Evolutionary conservation across 75 land plant species (phyloP), one percentile per base, ranked within the genome.

Genomic region (Ceratopteris richardii): DNA sequence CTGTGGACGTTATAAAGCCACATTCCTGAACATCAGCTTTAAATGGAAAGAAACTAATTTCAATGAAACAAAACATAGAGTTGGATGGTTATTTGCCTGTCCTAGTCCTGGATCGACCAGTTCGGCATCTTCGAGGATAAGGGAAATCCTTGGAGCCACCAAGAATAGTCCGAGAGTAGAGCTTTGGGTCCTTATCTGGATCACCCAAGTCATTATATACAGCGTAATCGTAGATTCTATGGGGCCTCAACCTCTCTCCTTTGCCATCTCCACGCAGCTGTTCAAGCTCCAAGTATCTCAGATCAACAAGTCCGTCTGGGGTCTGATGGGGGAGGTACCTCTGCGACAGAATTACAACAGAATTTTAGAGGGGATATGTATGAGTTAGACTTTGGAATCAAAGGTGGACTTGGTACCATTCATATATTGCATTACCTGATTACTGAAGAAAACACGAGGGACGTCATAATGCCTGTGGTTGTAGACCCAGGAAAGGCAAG

Each of bases 201-300:
- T 68, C 57, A 3, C 70, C 70, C 44, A 68, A 24, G 39, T 68
- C 70, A 21, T 68, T 68, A 57, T 68, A 68, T 17, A 63, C 57
- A 36, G 33, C 70, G 18, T 63, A 68, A 40, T 62, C 70, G 27
- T 68, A 68, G 26, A 68, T 6, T 1, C 67, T 23, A n/a, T 68
- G 57, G 14, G 52, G 30, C 12, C 47, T 11, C 46, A 41, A 16
- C 44, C 70, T 48, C 25, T 40, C 29, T 21, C 70, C 70, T 0
- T 17, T 53, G 24, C 67, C 70, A 52, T 68, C 43, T 19, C 70
- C 70, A 9, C 24, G 51, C 1, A 73, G 31, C 12, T 25, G 24
- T 12, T 40, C 39, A 0, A 86, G 78, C n/a, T 76, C 81, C 24
- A 29, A 30, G 13, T 39, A 31, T 29, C 77, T 50, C 21, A 57